Evolutionary conservation across 495 filamentous ascomycete genomes (phyloP).

Genomic region (Diplogelasinospora grovesii): DNA sequence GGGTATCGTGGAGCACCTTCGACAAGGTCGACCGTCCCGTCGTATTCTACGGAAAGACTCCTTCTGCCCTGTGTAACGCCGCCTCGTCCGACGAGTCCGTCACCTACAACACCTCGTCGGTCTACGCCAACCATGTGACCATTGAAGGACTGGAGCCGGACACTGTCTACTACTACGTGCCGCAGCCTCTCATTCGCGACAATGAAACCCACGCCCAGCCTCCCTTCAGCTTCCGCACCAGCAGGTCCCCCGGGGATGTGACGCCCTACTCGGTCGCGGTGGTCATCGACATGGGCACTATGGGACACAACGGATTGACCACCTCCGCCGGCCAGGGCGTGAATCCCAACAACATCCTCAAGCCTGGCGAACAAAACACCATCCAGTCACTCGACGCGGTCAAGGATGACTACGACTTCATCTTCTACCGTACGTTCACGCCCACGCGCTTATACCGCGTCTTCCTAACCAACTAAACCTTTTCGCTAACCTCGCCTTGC

Average conservation of each 20-base stretch:
- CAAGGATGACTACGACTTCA: conserved; percentile 52
- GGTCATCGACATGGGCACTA: conserved; percentile 43
- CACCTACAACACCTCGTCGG: conserved; percentile 35
- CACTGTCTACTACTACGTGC: conserved; percentile 43
- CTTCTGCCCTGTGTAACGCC: conserved; percentile 17
- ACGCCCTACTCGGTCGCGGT: conserved; percentile 35
- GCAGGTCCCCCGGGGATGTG: conserved; percentile 38
- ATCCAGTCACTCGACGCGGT: conserved; percentile 49
- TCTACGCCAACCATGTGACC: conserved; percentile 33
- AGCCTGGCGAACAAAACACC: conserved; percentile 52
- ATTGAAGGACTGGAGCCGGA: conserved; percentile 27
- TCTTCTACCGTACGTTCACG: no score
- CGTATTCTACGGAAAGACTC: conserved; percentile 37
- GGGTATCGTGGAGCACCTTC: conserved; percentile 47
- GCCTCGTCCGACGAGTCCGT: conserved; percentile 30
- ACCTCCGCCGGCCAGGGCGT: conserved; percentile 34
- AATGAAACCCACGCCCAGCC: conserved; percentile 48
- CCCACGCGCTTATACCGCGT: no score
- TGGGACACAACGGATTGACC: conserved; percentile 53
- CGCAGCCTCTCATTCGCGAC: conserved; percentile 35
- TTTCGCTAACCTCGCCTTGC: no score
- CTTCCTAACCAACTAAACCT: no score
- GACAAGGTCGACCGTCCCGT: conserved; percentile 31
- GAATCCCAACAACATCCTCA: conserved; percentile 47
- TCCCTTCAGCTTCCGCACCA: conserved; percentile 48